A percentile compares a stretch with the other conserved stretches of the same genome.
phyloP scores from a whole-genome alignment of 305 asterid genomes.

The Fraxinus sp. region DNA sequence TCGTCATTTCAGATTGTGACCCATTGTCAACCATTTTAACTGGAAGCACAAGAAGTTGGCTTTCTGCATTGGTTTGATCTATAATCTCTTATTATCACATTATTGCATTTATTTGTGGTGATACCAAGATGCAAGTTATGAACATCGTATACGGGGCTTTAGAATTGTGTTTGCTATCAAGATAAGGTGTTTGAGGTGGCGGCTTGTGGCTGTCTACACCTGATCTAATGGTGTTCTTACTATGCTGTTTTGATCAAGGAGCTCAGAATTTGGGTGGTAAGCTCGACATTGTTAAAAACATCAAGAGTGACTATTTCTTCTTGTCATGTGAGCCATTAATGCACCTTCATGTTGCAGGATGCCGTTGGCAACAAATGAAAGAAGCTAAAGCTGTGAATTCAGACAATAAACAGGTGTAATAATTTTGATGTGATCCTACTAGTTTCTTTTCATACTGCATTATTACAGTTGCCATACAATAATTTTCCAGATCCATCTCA shows the following conservation, averaged over 20 bases:
- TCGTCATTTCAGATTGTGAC: slow-evolving; percentile 60
- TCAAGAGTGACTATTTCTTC: background rate
- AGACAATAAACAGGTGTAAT: background rate
- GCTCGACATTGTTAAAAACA: background rate
- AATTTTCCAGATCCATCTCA: slow-evolving; percentile 3
- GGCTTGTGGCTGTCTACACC: background rate
- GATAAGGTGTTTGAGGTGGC: background rate
- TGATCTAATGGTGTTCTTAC: background rate
- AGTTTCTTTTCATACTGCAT: background rate
- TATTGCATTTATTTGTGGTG: background rate
- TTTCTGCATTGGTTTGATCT: background rate
- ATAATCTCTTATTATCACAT: background rate
- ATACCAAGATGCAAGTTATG: background rate
- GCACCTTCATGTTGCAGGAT: background rate
- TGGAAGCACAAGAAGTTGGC: slow-evolving; percentile 3
- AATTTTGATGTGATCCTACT: background rate
- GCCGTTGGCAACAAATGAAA: background rate
- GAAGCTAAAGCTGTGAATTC: background rate
- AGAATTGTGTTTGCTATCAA: background rate
- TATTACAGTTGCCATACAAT: background rate
- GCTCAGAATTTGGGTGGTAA: background rate
- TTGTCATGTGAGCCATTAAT: background rate
- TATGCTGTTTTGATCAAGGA: background rate
- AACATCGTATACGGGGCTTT: background rate
- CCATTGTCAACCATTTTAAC: background rate